phyloP scores from a whole-genome alignment of 495 filamentous ascomycete species.

The Pyronema domesticum region DNA sequence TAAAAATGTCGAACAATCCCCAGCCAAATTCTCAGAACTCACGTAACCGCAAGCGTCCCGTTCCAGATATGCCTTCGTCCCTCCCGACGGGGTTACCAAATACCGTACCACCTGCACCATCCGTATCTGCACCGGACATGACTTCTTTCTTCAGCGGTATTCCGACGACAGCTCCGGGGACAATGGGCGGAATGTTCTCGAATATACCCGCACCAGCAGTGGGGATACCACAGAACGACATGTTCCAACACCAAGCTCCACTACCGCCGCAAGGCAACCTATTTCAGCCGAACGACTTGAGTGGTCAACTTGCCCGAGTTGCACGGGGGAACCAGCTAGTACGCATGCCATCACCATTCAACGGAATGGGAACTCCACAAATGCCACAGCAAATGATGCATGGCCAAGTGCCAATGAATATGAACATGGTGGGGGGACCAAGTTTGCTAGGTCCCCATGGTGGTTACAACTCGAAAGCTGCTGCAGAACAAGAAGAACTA shows the following conservation, averaged over 20 bases:
- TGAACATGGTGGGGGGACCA: conserved; percentile 16
- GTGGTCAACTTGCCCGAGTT: conserved; percentile 11
- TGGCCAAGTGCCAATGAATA: conserved; percentile 7
- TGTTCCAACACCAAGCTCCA: background rate
- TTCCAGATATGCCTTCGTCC: background rate
- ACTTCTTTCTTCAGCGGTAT: background rate
- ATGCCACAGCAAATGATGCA: background rate
- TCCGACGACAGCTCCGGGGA: background rate
- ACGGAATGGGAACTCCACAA: conserved; percentile 7
- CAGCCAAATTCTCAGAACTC: background rate
- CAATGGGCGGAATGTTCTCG: background rate
- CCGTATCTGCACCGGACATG: background rate
- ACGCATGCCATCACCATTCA: conserved; percentile 13
- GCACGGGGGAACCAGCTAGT: conserved; percentile 17
- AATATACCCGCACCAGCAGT: background rate
- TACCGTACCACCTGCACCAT: background rate
- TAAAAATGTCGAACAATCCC: conserved; percentile 2
- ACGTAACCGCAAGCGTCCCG: conserved; percentile 1
- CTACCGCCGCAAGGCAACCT: background rate
- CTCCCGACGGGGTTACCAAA: background rate
- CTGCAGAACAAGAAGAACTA: conserved; percentile 15
- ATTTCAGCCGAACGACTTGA: background rate
- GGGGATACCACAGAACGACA: background rate
- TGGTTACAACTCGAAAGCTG: conserved; percentile 12
- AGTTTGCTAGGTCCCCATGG: conserved; percentile 10